Evolutionary conservation across 306 rosid genomes (phyloP).

Genomic region (Trifolium dubium): DNA sequence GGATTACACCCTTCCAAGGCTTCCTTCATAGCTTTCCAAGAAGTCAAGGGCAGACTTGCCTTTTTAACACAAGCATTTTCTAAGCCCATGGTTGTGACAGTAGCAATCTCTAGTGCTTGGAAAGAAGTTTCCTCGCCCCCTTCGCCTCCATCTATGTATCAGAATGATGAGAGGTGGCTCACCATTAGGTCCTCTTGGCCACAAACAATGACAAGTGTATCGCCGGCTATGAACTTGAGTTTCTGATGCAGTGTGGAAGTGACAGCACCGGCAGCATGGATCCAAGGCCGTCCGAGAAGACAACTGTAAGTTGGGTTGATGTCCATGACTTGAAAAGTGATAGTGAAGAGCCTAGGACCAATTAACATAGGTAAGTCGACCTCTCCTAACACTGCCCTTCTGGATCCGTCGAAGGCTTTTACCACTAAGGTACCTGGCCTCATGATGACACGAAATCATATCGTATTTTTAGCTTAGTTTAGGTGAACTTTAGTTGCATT

Average conservation of each 20-base stretch:
- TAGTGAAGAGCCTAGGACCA: not conserved
- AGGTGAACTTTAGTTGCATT: too few relatives aligned
- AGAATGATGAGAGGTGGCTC: not conserved
- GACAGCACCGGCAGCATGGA: not conserved
- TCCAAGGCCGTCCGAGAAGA: not conserved
- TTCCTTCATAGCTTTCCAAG: not conserved
- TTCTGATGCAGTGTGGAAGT: too few relatives aligned
- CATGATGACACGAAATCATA: too few relatives aligned
- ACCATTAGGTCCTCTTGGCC: too few relatives aligned
- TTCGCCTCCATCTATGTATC: not conserved
- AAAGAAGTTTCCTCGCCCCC: not conserved
- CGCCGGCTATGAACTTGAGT: too few relatives aligned
- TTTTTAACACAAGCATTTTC: too few relatives aligned
- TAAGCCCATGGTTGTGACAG: not conserved
- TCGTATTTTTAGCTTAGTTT: too few relatives aligned
- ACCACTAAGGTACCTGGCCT: too few relatives aligned
- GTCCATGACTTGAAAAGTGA: not conserved
- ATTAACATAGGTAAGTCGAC: not conserved
- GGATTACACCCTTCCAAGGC: not conserved
- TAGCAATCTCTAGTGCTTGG: accelerated
- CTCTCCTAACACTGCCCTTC: not conserved
- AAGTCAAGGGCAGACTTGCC: not conserved
- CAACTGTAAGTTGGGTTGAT: not conserved
- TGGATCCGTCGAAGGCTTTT: too few relatives aligned
- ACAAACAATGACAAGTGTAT: too few relatives aligned